Evolutionary conservation across 345 rosid species (phyloP), one percentile per base, ranked within the genome.

Genomic region (Diplotaxis tenuifolia): DNA sequence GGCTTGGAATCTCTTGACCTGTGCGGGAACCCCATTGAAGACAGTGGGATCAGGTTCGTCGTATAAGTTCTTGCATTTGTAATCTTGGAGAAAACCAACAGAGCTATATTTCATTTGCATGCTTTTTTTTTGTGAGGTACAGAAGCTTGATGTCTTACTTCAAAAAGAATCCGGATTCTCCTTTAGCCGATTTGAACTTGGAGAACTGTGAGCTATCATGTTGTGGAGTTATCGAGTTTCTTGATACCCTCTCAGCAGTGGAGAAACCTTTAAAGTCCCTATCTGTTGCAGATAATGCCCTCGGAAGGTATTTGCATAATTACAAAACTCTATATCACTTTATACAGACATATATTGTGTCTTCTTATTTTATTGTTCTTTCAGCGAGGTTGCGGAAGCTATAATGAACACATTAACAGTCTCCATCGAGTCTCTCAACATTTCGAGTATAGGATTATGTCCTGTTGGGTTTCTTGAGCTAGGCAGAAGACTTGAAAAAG

Each of bases 371-470:
- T 8, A 34, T 68, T 47, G 23, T 23, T 83, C 28, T 57, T 79
- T 50, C 86, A 94, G 98, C 65, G 83, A 78, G 53, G 83, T 88
- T 50, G 89, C 93, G 29, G 83, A 75, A 81, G 81, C 89, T 67
- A 72, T 94, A 74, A 82, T 80, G 64, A 86, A 75, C 3, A 66
- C 84, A 21, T 63, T 90, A 77, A 47, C 77, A 67, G 40, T 86
- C 34, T 56, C 82, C 15, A 73, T 88, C 56, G 83, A 68, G 80
- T 78, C 79, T 64, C 81, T 94, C 74, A 80, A 89, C 79, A 80
- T 91, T 64, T 88, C 82, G 75, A 94, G 90, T 58, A 84, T 88
- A 68, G 97, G 98, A 74, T 79, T 94, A 55, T 93, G 93, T 64
- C 80, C 81, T 18, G 82, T 81, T 55, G 97, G 98, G 73, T 94